These are phyloP conservation scores for Entonaema liquescens DNA, from an alignment of 495 filamentous ascomycete species.

Conservation along the genomic window DNA sequence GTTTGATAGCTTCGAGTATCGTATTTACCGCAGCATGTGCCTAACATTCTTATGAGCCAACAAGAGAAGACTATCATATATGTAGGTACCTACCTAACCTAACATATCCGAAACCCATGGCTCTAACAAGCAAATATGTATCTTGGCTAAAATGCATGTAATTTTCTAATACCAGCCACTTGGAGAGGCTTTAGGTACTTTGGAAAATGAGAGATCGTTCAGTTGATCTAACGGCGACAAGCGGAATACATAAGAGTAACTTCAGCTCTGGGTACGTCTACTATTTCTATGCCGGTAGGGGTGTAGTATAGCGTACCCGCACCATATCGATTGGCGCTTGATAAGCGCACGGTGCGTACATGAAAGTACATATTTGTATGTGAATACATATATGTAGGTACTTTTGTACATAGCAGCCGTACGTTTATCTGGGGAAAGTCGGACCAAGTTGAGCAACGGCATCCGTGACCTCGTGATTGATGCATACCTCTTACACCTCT, in stretches of 20 bases:
- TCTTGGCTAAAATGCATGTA: not conserved
- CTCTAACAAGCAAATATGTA: not conserved
- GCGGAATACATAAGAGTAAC: slow-evolving; percentile 6
- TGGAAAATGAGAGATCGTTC: too few species aligned
- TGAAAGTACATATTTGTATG: not conserved
- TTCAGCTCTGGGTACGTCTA: not conserved
- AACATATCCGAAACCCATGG: not conserved
- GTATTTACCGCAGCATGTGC: not conserved
- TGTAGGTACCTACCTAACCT: too few species aligned
- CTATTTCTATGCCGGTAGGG: slow-evolving; percentile 18
- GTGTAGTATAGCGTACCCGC: slow-evolving; percentile 11
- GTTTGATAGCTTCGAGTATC: slow-evolving; percentile 7
- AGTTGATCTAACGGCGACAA: not conserved
- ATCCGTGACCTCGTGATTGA: slow-evolving; percentile 41
- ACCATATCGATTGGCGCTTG: slow-evolving; percentile 23
- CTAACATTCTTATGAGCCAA: not conserved
- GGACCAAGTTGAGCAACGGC: slow-evolving; percentile 30
- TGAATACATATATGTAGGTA: not conserved
- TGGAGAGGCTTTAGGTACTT: not conserved
- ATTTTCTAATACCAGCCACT: not conserved
- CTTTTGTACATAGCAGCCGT: not conserved
- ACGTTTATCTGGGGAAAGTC: slow-evolving; percentile 17
- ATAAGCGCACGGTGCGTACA: not conserved
- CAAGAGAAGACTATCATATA: too few species aligned
- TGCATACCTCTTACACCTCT: slow-evolving; percentile 4